These are phyloP conservation scores for Pseudogymnoascus sp. DNA, from an alignment of 2,329 filamentous ascomycete species.

Conservation along the genomic window DNA sequence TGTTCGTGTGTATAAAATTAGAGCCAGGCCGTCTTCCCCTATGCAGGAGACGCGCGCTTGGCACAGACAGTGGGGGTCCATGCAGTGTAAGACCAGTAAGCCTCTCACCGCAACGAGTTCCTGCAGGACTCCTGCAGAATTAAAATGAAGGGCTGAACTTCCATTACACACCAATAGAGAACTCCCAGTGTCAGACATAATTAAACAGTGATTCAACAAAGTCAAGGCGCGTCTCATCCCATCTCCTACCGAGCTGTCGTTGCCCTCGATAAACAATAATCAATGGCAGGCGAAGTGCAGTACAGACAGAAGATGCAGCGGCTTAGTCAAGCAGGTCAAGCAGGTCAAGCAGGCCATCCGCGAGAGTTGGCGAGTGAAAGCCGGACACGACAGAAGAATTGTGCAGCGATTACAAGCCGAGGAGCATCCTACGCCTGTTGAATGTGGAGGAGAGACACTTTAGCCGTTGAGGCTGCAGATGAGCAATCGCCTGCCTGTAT, in stretches of 20 bases:
- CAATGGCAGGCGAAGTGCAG: background rate
- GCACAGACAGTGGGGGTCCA: background rate
- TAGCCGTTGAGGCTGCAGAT: background rate
- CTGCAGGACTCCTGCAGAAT: constrained; percentile 2
- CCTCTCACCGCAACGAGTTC: constrained; percentile 4
- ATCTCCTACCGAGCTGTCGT: background rate
- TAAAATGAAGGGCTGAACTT: constrained; percentile 2
- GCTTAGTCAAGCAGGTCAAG: background rate
- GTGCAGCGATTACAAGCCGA: background rate
- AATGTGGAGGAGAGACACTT: background rate
- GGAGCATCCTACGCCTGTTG: background rate
- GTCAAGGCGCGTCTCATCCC: background rate
- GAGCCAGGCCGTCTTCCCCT: background rate
- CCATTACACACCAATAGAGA: background rate
- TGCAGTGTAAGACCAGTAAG: background rate
- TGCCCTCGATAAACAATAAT: background rate
- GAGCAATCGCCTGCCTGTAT: background rate
- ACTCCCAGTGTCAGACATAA: background rate
- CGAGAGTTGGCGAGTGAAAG: background rate
- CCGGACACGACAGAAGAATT: background rate
- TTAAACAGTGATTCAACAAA: constrained; percentile 5
- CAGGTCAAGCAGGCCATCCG: background rate
- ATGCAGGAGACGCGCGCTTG: constrained; percentile 4
- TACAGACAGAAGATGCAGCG: background rate
- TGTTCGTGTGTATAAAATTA: background rate